phyloP scores from a whole-genome alignment of 2,329 filamentous ascomycete species.

The Fusarium transvaalense region DNA sequence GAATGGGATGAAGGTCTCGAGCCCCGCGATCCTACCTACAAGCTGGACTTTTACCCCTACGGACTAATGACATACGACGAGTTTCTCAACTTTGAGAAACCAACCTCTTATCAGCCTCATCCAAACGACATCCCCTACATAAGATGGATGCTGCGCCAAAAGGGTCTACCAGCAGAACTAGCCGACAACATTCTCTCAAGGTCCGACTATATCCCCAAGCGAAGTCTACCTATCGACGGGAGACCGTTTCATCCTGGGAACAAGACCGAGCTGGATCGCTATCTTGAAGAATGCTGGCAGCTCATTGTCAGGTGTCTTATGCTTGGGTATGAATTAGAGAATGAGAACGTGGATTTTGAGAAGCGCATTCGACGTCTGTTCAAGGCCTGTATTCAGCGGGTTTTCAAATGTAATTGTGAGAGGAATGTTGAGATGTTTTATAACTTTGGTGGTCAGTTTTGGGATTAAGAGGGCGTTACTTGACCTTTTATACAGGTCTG shows the following conservation, averaged over 20 bases:
- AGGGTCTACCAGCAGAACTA: conserved; percentile 10
- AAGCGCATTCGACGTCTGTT: not conserved
- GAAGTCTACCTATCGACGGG: not conserved
- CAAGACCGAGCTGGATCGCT: not conserved
- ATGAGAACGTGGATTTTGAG: not conserved
- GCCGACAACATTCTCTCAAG: not conserved
- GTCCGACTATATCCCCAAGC: not conserved
- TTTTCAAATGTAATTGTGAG: not conserved
- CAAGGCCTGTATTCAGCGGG: not conserved
- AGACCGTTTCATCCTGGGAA: conserved; percentile 7
- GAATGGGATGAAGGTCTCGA: too few species aligned
- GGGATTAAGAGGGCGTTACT: too few species aligned
- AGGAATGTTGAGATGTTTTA: rapidly evolving
- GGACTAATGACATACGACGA: conserved; percentile 19
- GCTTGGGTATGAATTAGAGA: conserved; percentile 1
- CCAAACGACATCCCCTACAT: not conserved
- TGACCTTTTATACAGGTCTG: too few species aligned
- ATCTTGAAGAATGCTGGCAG: conserved; percentile 30
- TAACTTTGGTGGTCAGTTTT: not conserved
- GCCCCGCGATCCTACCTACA: too few species aligned
- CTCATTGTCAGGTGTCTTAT: conserved; percentile 22
- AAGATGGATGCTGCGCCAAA: not conserved
- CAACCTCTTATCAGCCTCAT: not conserved
- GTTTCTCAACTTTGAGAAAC: conserved; percentile 19
- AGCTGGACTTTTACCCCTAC: conserved; percentile 12